Base-by-base conservation (phyloP, 768 basidiomycete genomes). In the Rhodotorula babjevae region DNA sequence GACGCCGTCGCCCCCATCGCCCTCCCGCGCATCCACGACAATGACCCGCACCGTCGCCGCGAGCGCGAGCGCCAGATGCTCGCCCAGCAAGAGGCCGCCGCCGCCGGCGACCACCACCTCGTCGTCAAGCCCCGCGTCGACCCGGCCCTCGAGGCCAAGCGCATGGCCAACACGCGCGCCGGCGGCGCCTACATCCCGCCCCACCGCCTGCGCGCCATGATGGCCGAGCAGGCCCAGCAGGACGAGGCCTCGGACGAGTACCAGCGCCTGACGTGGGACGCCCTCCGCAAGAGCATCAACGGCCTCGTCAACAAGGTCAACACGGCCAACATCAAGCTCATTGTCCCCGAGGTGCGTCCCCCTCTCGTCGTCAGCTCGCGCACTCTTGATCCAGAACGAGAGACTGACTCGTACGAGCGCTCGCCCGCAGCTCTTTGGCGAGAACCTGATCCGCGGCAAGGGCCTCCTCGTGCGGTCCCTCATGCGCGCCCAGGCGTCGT, bases 261-360 rank as follows among this genome's bases (percentile, higher is more conserved):
- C 82, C 96, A 99, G 82, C 86, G 96, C 18, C 82, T 99, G 70
- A 91, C 92, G 18, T 99, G 96, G 96, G 96, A 99, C 79, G 96
- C 96, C 3, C 83, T 99, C 71, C 88, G 94, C 80, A 99, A 99
- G 82, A 91, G 90, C 63, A 90, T 99, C 79, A 98, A 96, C 42
- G 96, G 96, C 92, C 90, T 98, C 77, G 95, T 98, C 85, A 99
- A 99, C 85, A 90, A 96, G 85, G 92, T 99, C 83, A 97, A 98
- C 81, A 85, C 93, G 29, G 85, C 88, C 77, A 98, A 98, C 81
- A 99, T 99, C 86, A 79, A 79, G 67, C 71, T 76, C 44, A 71
- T 79, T 52, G 71, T 79, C 2, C 79, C 79, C 33, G 78, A 79
- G 72, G 75, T 71, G 52, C 57, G 75, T 44, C 23, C 44, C 18